A percentile compares a stretch with the other conserved stretches of the same genome.
phyloP scores from a whole-genome alignment of 768 basidiomycete species.

The Tylopilus plumbeoviolaceoides region DNA sequence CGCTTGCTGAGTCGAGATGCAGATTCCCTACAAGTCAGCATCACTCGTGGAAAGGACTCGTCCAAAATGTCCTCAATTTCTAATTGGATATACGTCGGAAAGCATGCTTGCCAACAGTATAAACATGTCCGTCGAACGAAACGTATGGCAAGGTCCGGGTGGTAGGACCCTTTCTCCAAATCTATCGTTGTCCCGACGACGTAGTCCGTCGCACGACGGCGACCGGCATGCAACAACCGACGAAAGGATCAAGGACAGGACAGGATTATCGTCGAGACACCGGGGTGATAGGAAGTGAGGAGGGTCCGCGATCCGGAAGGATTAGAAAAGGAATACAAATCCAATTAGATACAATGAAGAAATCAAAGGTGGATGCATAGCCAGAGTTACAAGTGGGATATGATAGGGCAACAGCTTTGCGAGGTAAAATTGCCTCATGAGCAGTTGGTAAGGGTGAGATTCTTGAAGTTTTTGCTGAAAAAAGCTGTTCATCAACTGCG shows the following conservation, averaged over 20 bases:
- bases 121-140: constrained; percentile 15
- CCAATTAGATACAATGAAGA: constrained; percentile 16
- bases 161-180: constrained; percentile 3
- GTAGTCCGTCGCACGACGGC: background rate
- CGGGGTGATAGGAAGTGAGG: background rate
- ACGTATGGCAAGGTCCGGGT: constrained; percentile 7
- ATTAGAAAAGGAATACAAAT: constrained; percentile 19
- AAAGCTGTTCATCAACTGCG: constrained; percentile 20
- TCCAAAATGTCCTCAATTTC: background rate
- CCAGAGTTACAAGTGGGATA: constrained; percentile 7
- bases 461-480: constrained; percentile 65
- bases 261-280: background rate
- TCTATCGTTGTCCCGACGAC: constrained; percentile 1
- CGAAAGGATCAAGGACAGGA: background rate
- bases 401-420: background rate
- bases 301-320: constrained; percentile 2
- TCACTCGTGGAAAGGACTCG: background rate
- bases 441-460: constrained; percentile 65
- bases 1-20: no score
- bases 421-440: background rate
- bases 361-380: background rate
- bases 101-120: constrained; percentile 3
- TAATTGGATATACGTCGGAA: constrained; percentile 1
- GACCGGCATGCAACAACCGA: background rate
- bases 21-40: background rate